Percentiles rank a stretch among this genome's conserved stretches.
These are phyloP conservation scores for Hymenoscyphus salicellus DNA, from an alignment of 2,329 filamentous ascomycete genomes.

Conservation along the genomic window DNA sequence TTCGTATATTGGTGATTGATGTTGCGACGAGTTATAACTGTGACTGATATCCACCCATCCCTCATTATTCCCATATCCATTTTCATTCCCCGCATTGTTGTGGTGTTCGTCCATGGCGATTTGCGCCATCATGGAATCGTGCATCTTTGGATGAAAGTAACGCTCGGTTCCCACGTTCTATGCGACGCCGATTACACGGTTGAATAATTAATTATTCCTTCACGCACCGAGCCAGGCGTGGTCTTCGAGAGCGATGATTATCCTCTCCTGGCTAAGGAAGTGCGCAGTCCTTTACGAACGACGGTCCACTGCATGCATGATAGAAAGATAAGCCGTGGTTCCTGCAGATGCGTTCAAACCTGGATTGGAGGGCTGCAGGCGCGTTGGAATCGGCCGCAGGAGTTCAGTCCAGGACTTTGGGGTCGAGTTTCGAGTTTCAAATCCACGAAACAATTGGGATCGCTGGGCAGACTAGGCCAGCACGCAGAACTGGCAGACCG, in stretches of 20 bases:
- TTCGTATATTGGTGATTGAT: slow-evolving; percentile 67
- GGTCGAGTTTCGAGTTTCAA: slow-evolving; percentile 1
- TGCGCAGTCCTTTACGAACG: slow-evolving; percentile 32
- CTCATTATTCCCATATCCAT: slow-evolving; percentile 44
- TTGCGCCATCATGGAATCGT: slow-evolving; percentile 38
- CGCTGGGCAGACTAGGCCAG: not conserved
- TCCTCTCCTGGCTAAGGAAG: slow-evolving; percentile 37
- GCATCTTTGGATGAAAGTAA: slow-evolving; percentile 30
- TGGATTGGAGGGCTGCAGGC: slow-evolving; percentile 29
- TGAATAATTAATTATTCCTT: slow-evolving; percentile 17
- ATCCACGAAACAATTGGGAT: not conserved
- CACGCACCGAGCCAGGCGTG: slow-evolving; percentile 21
- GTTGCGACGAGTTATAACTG: slow-evolving; percentile 49
- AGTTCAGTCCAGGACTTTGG: slow-evolving; percentile 4
- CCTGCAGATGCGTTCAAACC: slow-evolving; percentile 24
- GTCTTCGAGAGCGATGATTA: slow-evolving; percentile 29
- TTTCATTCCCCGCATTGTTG: slow-evolving; percentile 30
- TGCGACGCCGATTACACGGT: slow-evolving; percentile 23
- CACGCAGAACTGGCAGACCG: not conserved
- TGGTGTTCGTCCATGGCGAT: slow-evolving; percentile 37
- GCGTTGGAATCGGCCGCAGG: slow-evolving; percentile 25
- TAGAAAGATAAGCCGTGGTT: slow-evolving; percentile 39
- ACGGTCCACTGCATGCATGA: slow-evolving; percentile 38
- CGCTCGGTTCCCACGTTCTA: slow-evolving; percentile 17
- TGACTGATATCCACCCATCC: slow-evolving; percentile 55